Evolutionary conservation across 1,284 basidiomycete species (phyloP).

Genomic region (Phylloboletellus chloephorus): DNA sequence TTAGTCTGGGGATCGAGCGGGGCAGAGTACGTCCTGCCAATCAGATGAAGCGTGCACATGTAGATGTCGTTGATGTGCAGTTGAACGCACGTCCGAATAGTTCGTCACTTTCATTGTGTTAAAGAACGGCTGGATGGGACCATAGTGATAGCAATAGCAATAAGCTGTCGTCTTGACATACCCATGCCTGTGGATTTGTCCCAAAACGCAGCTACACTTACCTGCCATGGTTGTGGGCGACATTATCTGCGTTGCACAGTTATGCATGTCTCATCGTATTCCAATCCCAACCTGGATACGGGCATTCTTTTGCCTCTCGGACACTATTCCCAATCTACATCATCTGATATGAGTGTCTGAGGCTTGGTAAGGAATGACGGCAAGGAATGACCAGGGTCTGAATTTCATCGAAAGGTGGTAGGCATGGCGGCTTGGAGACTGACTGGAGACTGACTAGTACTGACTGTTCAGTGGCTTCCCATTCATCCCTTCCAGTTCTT

Average conservation of each 20-base stretch:
- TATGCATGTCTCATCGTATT: constrained; percentile 13
- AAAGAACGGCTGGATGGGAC: constrained; percentile 15
- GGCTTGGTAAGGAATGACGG: constrained; percentile 14
- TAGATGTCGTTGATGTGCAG: background rate
- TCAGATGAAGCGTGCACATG: constrained; percentile 3
- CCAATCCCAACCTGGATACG: constrained; percentile 15
- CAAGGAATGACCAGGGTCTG: constrained; percentile 18
- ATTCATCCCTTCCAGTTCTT: constrained; percentile 12
- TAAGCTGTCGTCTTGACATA: constrained; percentile 19
- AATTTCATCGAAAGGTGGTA: background rate
- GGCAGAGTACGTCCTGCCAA: constrained; percentile 17
- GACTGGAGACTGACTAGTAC: background rate
- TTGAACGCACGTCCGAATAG: constrained; percentile 12
- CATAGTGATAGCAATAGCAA: constrained; percentile 20
- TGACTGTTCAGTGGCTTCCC: constrained; percentile 14
- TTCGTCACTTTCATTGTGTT: constrained; percentile 15
- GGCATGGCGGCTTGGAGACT: background rate
- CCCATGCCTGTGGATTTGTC: constrained; percentile 6
- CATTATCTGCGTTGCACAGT: constrained; percentile 13
- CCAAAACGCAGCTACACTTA: background rate
- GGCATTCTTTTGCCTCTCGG: background rate
- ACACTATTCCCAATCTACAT: constrained; percentile 12
- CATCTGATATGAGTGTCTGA: constrained; percentile 2
- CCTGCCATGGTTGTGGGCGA: constrained; percentile 13
- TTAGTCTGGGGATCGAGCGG: constrained; percentile 17